Conservation (phyloP, 371 early-diverging fungal species). For the Antonospora locustae region DNA sequence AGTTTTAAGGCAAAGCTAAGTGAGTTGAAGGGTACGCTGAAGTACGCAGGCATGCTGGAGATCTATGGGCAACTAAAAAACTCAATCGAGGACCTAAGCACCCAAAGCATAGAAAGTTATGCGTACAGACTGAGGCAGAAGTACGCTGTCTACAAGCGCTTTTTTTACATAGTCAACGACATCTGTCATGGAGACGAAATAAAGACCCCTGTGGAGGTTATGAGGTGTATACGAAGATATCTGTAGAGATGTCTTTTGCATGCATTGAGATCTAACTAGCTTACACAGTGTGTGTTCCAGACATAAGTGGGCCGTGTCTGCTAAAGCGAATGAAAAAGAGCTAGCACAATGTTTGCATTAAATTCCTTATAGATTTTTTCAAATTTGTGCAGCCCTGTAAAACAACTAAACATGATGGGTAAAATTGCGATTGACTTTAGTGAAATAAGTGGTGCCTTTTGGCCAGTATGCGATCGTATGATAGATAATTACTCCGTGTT, state of each 20-base stretch:
- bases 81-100: not conserved
- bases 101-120: not conserved
- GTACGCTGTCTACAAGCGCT: not conserved
- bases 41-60: not conserved
- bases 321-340: not conserved
- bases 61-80: not conserved
- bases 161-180: not conserved
- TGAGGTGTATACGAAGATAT: too few species aligned
- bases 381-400: too few species aligned
- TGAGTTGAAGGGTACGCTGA: not conserved
- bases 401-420: too few species aligned
- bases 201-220: not conserved
- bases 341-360: not conserved
- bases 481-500: too few species aligned
- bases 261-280: not conserved
- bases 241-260: not conserved
- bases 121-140: not conserved
- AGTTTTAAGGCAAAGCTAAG: not conserved
- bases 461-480: too few species aligned
- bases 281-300: constrained; percentile 1
- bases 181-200: not conserved
- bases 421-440: too few species aligned
- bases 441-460: too few species aligned
- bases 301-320: not conserved
- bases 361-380: not conserved